Evolutionary conservation across 2,329 filamentous ascomycete species (phyloP), one percentile per base, ranked within the genome.

Genomic region (Ophiocordyceps camponoti-floridani): DNA sequence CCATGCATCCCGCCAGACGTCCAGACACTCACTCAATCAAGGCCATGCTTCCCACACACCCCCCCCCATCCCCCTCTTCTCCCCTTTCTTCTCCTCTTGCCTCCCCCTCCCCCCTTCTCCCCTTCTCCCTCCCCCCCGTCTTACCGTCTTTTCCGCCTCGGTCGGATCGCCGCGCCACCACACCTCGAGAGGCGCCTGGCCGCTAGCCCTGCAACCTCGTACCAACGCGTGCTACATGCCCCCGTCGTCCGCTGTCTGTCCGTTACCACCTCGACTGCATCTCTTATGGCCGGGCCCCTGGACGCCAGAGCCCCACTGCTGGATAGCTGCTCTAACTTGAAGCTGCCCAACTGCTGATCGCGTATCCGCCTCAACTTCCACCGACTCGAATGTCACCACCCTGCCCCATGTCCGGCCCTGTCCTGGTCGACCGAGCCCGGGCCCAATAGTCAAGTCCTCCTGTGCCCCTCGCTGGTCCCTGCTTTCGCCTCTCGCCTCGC

Each of bases 381-480:
- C 27, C 18, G 18, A 23, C 7, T n/a, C 26, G 6, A 30, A 38
- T n/a, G 35, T 38, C 35, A 38, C 35, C 35, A 16, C 35, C 53
- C 55, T 53, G 51, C 52, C 54, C 55, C 55, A 55, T 56, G 56
- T 52, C 54, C 43, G 45, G 51, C 47, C 52, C 45, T 45, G 52
- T 51, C 51, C 55, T 48, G 45, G 30, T 46, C 40, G 43, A 37
- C 48, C 55, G 54, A 51, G 50, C 50, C 40, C 55, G 52, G 54
- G 50, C 53, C 56, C 56, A 57, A 53, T 56, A n/a, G n/a, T n/a
- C n/a, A n/a, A 53, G 54, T 51, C 51, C 48, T 49, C 50, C 50
- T 51, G 47, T 53, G 55, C 55, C 57, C 57, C 57, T 59, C 56
- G 51, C 53, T 60, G 60, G 56, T 61, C 58, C 61, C 52, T 59